Base-by-base conservation (phyloP, 192 early-diverging fungal species). In the Backusella psychrophila region DNA sequence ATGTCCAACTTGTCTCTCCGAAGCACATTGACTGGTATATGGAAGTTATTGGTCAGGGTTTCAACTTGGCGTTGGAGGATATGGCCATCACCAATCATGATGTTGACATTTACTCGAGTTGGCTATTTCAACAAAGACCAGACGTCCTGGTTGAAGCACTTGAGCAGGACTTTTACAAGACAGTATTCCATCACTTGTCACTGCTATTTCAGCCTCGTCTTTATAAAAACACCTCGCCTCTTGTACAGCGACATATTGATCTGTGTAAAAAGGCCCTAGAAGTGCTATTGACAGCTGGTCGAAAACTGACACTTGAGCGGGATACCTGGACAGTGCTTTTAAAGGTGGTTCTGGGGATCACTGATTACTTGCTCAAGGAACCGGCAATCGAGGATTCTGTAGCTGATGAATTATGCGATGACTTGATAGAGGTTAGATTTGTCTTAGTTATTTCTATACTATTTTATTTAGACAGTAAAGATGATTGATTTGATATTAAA, bases 291-390 rank as follows among this genome's bases (percentile, higher is more conserved):
- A 87, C 83, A 75, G 89, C 91, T n/a, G 90, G 87, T 11, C 83
- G 90, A 52, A 88, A 86, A 4, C 77, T 92, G 15, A 86, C 86
- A 0, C 91, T 94, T 67, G 87, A 89, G 1, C 80, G 89, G 69
- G 91, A 92, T 34, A 96, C 95, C 0, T 96, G 95, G 95, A 84
- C 86, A 12, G 89, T 94, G 8, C 78, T 96, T 5, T 78, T 96
- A 19, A 94, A 94, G 74, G 91, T 96, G 12, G 75, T 94, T 8
- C 76, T 96, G 3, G 95, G 94, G 7, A 86, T 93, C 38, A 84
- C 90, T 0, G 95, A 96, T 66, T 88, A 86, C 44, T 77, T 96
- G 71, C 79, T 96, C 44, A 74, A 84, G 6, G 88, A 90, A 75
- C 91, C 89, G 6, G 59, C 78, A 15, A 38, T 86, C 9, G 81